These are phyloP conservation scores for Eucalyptus dawsonii DNA, from an alignment of 345 rosid genomes.

Conservation along the genomic window DNA sequence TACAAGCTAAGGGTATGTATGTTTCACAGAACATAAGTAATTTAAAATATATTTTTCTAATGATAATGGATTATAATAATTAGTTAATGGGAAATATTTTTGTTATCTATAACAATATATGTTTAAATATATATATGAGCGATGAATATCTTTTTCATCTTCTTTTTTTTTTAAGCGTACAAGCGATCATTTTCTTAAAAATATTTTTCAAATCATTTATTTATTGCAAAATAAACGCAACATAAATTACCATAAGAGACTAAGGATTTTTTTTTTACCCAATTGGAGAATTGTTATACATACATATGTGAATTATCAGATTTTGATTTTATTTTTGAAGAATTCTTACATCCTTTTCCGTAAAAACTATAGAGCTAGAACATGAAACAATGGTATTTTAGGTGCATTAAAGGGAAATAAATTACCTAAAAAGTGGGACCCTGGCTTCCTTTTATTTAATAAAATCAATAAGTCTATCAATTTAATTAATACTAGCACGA, in stretches of 20 bases:
- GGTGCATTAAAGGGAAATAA: neutral
- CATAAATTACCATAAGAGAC: neutral
- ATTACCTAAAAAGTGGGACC: neutral
- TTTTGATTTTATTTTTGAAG: too few relatives aligned
- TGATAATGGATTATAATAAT: neutral
- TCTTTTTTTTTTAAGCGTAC: too few relatives aligned
- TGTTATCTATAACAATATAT: neutral
- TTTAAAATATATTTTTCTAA: neutral
- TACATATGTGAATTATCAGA: too few relatives aligned
- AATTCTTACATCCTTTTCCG: too few relatives aligned
- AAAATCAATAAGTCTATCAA: neutral
- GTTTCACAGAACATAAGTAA: neutral
- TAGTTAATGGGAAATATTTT: neutral
- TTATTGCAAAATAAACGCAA: too few relatives aligned
- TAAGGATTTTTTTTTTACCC: too few relatives aligned
- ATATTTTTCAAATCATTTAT: too few relatives aligned
- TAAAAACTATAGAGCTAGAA: neutral
- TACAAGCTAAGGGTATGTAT: fast-evolving
- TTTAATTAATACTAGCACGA: fast-evolving
- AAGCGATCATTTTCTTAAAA: too few relatives aligned
- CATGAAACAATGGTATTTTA: neutral
- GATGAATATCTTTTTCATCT: neutral
- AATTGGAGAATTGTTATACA: too few relatives aligned
- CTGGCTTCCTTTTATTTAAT: neutral
- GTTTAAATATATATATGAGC: neutral